Evolutionary conservation across 257 asterid genomes (phyloP).

Genomic region (Nicotiana attenuata): DNA sequence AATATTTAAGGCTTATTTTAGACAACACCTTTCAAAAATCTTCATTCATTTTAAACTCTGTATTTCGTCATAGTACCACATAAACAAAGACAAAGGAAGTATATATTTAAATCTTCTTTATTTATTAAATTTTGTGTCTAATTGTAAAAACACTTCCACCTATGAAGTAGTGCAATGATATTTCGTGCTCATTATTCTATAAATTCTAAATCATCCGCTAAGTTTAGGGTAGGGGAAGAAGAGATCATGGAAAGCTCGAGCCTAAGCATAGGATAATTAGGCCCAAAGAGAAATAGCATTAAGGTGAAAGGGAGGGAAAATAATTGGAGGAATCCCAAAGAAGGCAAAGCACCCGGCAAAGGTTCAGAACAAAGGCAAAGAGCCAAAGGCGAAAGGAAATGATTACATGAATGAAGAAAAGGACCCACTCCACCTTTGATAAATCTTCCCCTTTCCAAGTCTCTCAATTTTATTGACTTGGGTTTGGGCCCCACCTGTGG

Average conservation of each 20-base stretch:
- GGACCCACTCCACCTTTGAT: conserved; percentile 34
- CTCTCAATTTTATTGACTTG: conserved; percentile 52
- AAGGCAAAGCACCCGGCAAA: conserved; percentile 11
- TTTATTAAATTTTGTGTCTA: too few relatives aligned
- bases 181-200: too few relatives aligned
- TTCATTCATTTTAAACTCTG: too few relatives aligned
- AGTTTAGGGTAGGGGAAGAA: too few relatives aligned
- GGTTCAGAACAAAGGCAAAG: conserved; percentile 31
- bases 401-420: conserved; percentile 5
- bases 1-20: too few relatives aligned
- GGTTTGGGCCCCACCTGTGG: conserved; percentile 57
- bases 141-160: too few relatives aligned
- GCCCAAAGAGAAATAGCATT: background rate
- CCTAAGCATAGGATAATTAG: background rate
- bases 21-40: accelerated
- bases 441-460: conserved; percentile 29
- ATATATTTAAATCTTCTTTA: too few relatives aligned
- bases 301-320: background rate
- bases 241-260: background rate
- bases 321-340: conserved; percentile 17
- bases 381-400: conserved; percentile 17
- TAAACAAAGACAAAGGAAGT: too few relatives aligned
- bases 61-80: too few relatives aligned
- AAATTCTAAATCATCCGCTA: too few relatives aligned
- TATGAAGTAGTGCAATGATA: too few relatives aligned